Evolutionary conservation across 2,329 filamentous ascomycete species (phyloP).

Genomic region (Rutstroemia sydowiana): DNA sequence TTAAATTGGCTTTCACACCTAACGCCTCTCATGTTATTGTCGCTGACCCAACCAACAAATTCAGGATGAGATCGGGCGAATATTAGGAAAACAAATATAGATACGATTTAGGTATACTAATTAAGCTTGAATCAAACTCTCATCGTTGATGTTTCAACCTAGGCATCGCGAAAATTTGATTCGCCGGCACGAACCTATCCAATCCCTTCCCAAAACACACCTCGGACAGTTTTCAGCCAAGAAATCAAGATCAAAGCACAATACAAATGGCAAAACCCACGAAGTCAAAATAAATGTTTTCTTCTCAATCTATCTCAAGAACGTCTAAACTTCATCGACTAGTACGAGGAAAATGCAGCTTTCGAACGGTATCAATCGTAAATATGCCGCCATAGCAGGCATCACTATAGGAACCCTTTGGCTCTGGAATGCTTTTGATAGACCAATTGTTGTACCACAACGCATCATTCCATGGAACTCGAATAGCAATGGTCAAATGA

Average conservation of each 20-base stretch:
- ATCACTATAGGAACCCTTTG: conserved; percentile 15
- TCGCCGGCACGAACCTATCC: not conserved
- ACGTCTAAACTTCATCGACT: not conserved
- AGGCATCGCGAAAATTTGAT: not conserved
- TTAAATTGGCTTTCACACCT: too few relatives aligned
- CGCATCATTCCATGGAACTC: conserved; percentile 11
- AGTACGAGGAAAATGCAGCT: conserved; percentile 1
- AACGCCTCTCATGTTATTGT: too few relatives aligned
- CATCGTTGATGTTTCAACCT: conserved; percentile 3
- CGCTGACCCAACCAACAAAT: too few relatives aligned
- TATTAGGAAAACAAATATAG: not conserved
- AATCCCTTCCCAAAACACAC: conserved; percentile 9
- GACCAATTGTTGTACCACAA: conserved; percentile 10
- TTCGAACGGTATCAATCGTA: conserved; percentile 13
- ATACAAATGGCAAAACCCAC: conserved; percentile 1
- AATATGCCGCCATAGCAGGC: conserved; percentile 17
- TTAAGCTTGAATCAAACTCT: not conserved
- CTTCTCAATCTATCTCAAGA: not conserved
- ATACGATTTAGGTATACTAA: too few relatives aligned
- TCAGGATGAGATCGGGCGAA: not conserved
- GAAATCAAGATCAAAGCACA: conserved; percentile 9
- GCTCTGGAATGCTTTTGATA: conserved; percentile 21
- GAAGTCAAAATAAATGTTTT: not conserved
- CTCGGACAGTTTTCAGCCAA: conserved; percentile 3
- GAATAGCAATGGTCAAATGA: not conserved